phyloP scores from a whole-genome alignment of 208 protist genomes.

The Trypanosoma brucei region DNA sequence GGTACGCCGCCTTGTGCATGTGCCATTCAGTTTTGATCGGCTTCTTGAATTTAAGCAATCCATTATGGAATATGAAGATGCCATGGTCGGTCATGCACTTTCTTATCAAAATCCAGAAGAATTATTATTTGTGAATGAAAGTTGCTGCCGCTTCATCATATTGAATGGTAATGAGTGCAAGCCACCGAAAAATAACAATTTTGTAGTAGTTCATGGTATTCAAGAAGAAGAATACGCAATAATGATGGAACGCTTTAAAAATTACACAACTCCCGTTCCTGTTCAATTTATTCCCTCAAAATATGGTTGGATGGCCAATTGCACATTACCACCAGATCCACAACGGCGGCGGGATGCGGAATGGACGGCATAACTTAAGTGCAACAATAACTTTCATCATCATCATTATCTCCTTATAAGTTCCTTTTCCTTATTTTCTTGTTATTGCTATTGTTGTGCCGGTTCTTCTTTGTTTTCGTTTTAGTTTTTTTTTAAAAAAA shows the following conservation, averaged over 20 bases:
- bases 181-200: not conserved
- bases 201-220: slow-evolving; percentile 4
- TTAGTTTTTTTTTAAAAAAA: too few species aligned
- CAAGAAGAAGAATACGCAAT: not conserved
- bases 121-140: slow-evolving; percentile 2
- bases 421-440: too few species aligned
- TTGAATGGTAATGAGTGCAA: slow-evolving; percentile 5
- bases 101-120: not conserved
- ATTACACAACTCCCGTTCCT: not conserved
- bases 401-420: too few species aligned
- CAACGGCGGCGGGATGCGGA: too few species aligned
- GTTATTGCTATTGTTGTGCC: too few species aligned
- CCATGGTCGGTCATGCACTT: slow-evolving; percentile 1
- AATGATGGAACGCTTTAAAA: not conserved
- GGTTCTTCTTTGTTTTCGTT: too few species aligned
- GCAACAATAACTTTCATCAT: too few species aligned
- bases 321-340: not conserved
- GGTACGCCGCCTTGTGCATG: slow-evolving; percentile 1
- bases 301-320: not conserved
- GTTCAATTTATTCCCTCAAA: slow-evolving; percentile 3
- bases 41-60: not conserved
- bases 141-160: slow-evolving; percentile 8
- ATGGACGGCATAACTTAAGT: too few species aligned
- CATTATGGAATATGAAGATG: slow-evolving; percentile 7
- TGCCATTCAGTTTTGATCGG: not conserved